A percentile compares a stretch with the other conserved stretches of the same genome.
Evolutionary conservation across 2,329 filamentous ascomycete genomes (phyloP).

Genomic region (Akanthomyces uredinophilus): DNA sequence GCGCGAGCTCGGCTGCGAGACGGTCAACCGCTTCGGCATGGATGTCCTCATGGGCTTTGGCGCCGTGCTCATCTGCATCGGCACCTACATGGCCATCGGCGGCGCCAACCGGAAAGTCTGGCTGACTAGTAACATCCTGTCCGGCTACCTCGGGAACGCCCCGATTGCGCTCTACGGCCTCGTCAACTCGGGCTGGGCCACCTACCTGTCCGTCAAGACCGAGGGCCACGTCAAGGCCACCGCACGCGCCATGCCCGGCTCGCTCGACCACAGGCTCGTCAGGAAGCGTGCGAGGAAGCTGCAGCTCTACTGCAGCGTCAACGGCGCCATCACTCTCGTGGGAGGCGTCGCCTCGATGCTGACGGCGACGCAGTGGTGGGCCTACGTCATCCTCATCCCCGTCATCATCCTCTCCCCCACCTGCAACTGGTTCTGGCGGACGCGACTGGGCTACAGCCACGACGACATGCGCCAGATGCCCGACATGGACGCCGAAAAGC

Average conservation of each 20-base stretch:
- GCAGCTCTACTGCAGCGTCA: slow-evolving; percentile 39
- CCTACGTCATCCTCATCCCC: slow-evolving; percentile 46
- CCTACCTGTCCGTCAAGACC: slow-evolving; percentile 37
- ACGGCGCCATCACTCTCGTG: slow-evolving; percentile 40
- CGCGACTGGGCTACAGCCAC: slow-evolving; percentile 38
- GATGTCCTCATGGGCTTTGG: slow-evolving; percentile 46
- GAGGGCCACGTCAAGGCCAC: slow-evolving; percentile 31
- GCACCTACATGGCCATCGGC: slow-evolving; percentile 50
- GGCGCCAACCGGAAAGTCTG: slow-evolving; percentile 40
- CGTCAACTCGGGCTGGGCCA: slow-evolving; percentile 44
- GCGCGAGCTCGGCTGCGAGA: slow-evolving; percentile 46
- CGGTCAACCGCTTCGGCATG: slow-evolving; percentile 46
- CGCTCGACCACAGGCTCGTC: slow-evolving; percentile 26
- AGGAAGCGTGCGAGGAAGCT: slow-evolving; percentile 34
- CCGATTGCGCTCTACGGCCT: slow-evolving; percentile 45
- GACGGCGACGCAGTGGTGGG: slow-evolving; percentile 47
- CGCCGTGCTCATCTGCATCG: slow-evolving; percentile 43
- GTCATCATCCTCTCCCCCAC: slow-evolving; percentile 42
- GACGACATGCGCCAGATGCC: slow-evolving; percentile 18
- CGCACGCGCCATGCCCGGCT: slow-evolving; percentile 21
- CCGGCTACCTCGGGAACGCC: slow-evolving; percentile 50
- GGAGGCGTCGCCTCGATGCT: slow-evolving; percentile 46
- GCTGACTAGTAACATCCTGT: slow-evolving; percentile 45
- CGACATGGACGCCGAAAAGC: slow-evolving; percentile 8
- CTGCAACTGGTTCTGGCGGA: slow-evolving; percentile 46